Conservation (phyloP, 495 filamentous ascomycete species). For the Durotheca rogersii region DNA sequence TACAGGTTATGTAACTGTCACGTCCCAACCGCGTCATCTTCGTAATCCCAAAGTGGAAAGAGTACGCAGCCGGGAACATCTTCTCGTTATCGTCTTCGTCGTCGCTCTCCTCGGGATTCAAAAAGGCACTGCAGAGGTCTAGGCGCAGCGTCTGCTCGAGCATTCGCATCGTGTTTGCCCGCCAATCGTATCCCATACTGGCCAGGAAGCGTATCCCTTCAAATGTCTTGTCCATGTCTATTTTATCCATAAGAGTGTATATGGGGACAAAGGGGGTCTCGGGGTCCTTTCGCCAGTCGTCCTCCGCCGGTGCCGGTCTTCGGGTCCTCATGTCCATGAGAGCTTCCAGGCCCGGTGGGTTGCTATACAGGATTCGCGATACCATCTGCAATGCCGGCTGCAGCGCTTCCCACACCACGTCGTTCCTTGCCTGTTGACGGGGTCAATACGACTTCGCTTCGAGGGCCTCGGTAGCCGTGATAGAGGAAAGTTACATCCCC, state of each 20-base stretch:
- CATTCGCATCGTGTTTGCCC: background rate
- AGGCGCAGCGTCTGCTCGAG: background rate
- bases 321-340: slow-evolving; percentile 28
- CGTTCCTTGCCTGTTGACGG: slow-evolving; percentile 22
- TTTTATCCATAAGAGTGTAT: slow-evolving; percentile 6
- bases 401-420: slow-evolving; percentile 37
- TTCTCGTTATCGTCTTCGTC: background rate
- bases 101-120: background rate
- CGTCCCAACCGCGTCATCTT: background rate
- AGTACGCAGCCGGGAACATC: background rate
- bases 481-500: too few species aligned
- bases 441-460: background rate
- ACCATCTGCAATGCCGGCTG: slow-evolving; percentile 36
- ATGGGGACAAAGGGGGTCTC: background rate
- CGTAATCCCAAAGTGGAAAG: background rate
- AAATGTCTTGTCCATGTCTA: slow-evolving; percentile 4
- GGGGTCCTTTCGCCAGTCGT: background rate
- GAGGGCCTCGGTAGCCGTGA: background rate
- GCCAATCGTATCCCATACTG: slow-evolving; percentile 18
- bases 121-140: slow-evolving; percentile 8
- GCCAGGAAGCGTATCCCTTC: background rate
- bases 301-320: background rate
- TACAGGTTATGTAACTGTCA: background rate
- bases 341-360: slow-evolving; percentile 19
- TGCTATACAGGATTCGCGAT: slow-evolving; percentile 20